A percentile compares a stretch with the other conserved stretches of the same genome.
These are phyloP conservation scores for Venturia pyrina DNA, from an alignment of 2,329 filamentous ascomycete species.

Conservation along the genomic window DNA sequence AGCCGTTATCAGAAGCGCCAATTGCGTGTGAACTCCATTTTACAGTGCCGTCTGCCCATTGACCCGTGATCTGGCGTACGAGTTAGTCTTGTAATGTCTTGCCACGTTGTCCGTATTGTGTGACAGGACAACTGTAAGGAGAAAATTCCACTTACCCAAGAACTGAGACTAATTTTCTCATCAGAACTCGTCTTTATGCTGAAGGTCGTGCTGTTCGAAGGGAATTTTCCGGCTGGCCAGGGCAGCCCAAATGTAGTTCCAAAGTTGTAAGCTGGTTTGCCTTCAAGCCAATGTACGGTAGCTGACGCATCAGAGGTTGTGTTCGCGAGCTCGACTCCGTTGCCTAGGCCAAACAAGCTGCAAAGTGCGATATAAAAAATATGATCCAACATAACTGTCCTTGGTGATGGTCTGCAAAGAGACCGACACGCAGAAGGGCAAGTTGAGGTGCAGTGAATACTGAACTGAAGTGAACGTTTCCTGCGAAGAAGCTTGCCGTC, in stretches of 20 bases:
- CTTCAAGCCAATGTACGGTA: background rate
- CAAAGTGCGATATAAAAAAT: background rate
- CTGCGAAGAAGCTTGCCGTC: background rate
- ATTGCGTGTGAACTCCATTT: constrained; percentile 54
- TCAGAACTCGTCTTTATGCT: constrained; percentile 15
- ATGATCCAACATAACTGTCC: background rate
- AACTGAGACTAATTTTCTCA: background rate
- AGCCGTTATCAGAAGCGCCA: constrained; percentile 29
- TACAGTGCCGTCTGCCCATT: constrained; percentile 50
- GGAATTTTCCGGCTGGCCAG: constrained; percentile 28
- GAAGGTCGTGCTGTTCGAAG: constrained; percentile 27
- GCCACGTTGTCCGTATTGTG: background rate
- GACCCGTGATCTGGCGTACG: constrained; percentile 37
- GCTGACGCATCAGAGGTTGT: background rate
- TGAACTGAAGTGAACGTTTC: background rate
- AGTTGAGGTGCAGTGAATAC: too few relatives aligned
- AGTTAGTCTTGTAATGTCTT: constrained; percentile 16
- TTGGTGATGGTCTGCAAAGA: background rate
- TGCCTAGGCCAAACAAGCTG: background rate
- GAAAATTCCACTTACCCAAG: background rate
- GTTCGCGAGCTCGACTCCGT: background rate
- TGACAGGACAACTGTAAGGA: background rate
- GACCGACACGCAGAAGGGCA: background rate
- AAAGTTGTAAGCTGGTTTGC: constrained; percentile 13
- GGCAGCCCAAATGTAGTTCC: constrained; percentile 32